Evolutionary conservation across 176 grass and related monocot genomes (phyloP).

Genomic region (Poa pratensis): DNA sequence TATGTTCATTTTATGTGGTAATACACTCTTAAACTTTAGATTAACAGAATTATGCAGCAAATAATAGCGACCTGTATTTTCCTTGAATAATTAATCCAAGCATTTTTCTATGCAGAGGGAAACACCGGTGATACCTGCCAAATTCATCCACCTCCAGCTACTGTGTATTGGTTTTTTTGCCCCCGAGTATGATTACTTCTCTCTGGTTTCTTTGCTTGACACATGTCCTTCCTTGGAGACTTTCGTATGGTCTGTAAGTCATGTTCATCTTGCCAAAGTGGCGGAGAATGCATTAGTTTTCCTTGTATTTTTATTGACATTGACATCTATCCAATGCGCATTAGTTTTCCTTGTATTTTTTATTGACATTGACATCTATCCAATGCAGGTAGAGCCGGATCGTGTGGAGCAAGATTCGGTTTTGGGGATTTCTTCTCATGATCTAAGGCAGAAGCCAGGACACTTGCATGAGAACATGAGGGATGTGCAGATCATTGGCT

Average conservation of each 20-base stretch:
- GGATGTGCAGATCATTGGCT: conserved; percentile 7
- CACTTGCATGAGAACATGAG: conserved; percentile 9
- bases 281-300: background rate
- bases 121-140: background rate
- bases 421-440: background rate
- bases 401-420: background rate
- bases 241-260: background rate
- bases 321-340: background rate
- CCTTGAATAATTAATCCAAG: conserved; percentile 13
- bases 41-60: background rate
- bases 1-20: background rate
- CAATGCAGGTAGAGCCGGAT: background rate
- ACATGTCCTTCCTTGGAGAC: conserved; percentile 26
- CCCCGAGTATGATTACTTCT: background rate
- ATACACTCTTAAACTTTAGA: background rate
- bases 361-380: background rate
- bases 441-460: conserved; percentile 5
- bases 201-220: conserved; percentile 1
- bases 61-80: background rate
- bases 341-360: background rate
- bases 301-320: background rate
- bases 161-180: background rate
- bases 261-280: background rate
- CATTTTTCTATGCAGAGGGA: conserved; percentile 20
- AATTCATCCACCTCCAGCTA: conserved; percentile 18